phyloP scores from a whole-genome alignment of 176 grass and related monocot genomes.

The Phyllostachys edulis region DNA sequence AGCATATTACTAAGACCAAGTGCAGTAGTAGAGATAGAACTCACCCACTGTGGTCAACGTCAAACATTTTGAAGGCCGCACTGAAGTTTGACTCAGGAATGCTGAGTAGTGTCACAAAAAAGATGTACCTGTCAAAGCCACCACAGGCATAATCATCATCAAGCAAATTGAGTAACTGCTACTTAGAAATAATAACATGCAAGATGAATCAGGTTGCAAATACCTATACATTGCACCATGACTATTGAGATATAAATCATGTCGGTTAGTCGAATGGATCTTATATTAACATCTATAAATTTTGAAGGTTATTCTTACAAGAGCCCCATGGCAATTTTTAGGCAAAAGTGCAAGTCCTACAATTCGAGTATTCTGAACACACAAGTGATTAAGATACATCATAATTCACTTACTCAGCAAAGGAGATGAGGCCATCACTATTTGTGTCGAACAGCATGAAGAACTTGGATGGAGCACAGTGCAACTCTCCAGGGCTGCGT shows the following conservation, averaged over 20 bases:
- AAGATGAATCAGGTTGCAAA: not conserved
- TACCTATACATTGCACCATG: not conserved
- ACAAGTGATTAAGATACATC: not conserved
- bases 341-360: not conserved
- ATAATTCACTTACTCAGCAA: conserved; percentile 78
- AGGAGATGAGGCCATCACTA: conserved; percentile 87
- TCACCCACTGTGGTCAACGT: conserved; percentile 79
- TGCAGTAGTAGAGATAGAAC: conserved; percentile 32
- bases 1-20: conserved; percentile 24
- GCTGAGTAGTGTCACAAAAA: conserved; percentile 91
- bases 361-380: not conserved
- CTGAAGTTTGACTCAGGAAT: conserved; percentile 83
- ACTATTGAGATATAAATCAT: not conserved
- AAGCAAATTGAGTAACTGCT: not conserved
- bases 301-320: not conserved
- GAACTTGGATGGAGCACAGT: conserved; percentile 74
- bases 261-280: not conserved
- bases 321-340: not conserved
- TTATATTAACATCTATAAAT: not conserved
- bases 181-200: conserved; percentile 19
- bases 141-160: not conserved
- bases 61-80: conserved; percentile 96
- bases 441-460: conserved; percentile 92
- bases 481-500: conserved; percentile 62
- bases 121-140: conserved; percentile 73